These are phyloP conservation scores for Thielaviopsis euricoi DNA, from an alignment of 2,329 filamentous ascomycete genomes.

Conservation along the genomic window DNA sequence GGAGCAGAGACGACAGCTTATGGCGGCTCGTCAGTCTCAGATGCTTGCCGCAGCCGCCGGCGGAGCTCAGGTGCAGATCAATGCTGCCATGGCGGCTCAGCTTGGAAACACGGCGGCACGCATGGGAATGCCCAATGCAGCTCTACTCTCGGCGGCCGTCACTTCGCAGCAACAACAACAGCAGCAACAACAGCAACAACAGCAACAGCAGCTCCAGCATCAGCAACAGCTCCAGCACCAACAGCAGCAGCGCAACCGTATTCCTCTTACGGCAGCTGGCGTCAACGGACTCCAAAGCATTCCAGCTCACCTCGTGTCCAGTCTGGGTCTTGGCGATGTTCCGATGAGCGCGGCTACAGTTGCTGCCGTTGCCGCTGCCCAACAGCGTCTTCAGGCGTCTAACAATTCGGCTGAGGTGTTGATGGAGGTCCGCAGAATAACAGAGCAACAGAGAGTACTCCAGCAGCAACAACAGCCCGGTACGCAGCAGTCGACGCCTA, in stretches of 20 bases:
- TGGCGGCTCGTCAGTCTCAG: conserved; percentile 3
- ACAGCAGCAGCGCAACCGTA: conserved; percentile 5
- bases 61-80: neutral
- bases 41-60: conserved; percentile 1
- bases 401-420: conserved; percentile 26
- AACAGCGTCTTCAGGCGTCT: conserved; percentile 13
- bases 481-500: conserved; percentile 16
- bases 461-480: conserved; percentile 28
- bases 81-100: conserved; percentile 2
- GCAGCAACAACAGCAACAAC: no score
- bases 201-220: neutral
- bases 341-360: conserved; percentile 39
- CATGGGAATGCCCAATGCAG: conserved; percentile 3
- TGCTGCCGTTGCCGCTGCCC: conserved; percentile 25
- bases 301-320: conserved; percentile 32
- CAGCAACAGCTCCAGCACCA: neutral
- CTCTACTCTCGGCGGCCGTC: conserved; percentile 1
- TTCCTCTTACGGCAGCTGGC: conserved; percentile 18
- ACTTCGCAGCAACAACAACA: no score
- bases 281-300: conserved; percentile 33
- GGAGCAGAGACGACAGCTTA: conserved; percentile 31
- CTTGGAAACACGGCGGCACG: neutral
- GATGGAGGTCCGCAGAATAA: conserved; percentile 48
- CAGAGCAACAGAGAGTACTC: conserved; percentile 44
- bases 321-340: conserved; percentile 45